Evolutionary conservation across 805 yeast genomes (phyloP).

Genomic region (Kazachstania bromeliacearum): DNA sequence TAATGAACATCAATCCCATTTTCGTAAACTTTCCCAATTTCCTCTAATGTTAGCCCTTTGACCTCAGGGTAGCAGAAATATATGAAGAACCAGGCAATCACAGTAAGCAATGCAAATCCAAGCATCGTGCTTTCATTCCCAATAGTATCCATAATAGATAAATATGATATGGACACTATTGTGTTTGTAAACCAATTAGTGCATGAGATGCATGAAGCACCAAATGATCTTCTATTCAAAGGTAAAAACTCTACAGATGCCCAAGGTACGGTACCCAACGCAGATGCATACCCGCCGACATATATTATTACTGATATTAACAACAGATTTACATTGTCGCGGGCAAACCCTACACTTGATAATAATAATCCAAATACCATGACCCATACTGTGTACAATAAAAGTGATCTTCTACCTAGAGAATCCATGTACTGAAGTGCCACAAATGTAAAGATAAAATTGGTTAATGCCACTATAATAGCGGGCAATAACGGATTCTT

Average conservation of each 20-base stretch:
- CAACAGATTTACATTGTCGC: constrained; percentile 14
- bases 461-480: constrained; percentile 44
- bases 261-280: constrained; percentile 40
- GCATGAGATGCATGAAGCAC: constrained; percentile 35
- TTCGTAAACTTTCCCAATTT: constrained; percentile 33
- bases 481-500: constrained; percentile 48
- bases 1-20: constrained; percentile 34
- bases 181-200: constrained; percentile 36
- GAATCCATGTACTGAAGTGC: constrained; percentile 43
- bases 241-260: constrained; percentile 38
- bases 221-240: constrained; percentile 33
- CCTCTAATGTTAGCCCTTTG: constrained; percentile 36
- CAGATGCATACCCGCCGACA: constrained; percentile 37
- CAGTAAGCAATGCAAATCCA: constrained; percentile 28
- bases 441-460: constrained; percentile 45
- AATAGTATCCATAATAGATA: constrained; percentile 26
- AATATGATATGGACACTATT: constrained; percentile 30
- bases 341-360: constrained; percentile 26
- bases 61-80: constrained; percentile 37
- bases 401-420: constrained; percentile 38
- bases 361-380: constrained; percentile 31
- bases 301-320: constrained; percentile 28
- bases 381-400: constrained; percentile 35
- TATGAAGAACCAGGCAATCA: constrained; percentile 33
- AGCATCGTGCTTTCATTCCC: constrained; percentile 30